These are phyloP conservation scores for Botrytis byssoidea DNA, from an alignment of 2,329 filamentous ascomycete genomes.

Conservation along the genomic window DNA sequence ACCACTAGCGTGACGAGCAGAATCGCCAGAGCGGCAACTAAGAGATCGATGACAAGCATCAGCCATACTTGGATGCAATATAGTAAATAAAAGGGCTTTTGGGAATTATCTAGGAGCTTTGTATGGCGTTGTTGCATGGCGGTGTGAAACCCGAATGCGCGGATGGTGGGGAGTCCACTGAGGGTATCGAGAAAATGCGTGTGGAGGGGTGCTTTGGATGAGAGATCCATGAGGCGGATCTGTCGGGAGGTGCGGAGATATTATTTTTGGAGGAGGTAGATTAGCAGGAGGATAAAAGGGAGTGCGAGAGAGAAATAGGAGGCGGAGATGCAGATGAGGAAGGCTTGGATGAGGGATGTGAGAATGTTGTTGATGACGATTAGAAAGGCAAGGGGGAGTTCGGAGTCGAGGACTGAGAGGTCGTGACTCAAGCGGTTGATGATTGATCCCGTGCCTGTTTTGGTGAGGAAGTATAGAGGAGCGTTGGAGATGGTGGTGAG, in stretches of 20 bases:
- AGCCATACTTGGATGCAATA: slow-evolving; percentile 59
- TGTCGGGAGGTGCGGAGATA: neutral
- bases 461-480: neutral
- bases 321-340: neutral
- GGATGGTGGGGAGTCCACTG: neutral
- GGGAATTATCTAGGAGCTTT: slow-evolving; percentile 49
- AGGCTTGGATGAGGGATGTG: neutral
- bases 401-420: neutral
- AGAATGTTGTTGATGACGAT: neutral
- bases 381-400: neutral
- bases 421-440: neutral
- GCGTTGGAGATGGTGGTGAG: neutral
- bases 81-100: slow-evolving; percentile 57
- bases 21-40: slow-evolving; percentile 35
- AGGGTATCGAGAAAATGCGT: neutral
- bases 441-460: neutral
- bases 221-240: neutral
- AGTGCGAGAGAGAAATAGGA: neutral
- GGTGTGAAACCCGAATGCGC: neutral
- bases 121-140: neutral
- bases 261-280: neutral
- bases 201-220: neutral
- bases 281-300: neutral
- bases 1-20: slow-evolving; percentile 39
- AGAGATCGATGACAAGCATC: slow-evolving; percentile 41